Percentiles rank a stretch among this genome's conserved stretches.
These are phyloP conservation scores for Yarrowia sp. DNA, from an alignment of 805 yeast genomes.

Conservation along the genomic window DNA sequence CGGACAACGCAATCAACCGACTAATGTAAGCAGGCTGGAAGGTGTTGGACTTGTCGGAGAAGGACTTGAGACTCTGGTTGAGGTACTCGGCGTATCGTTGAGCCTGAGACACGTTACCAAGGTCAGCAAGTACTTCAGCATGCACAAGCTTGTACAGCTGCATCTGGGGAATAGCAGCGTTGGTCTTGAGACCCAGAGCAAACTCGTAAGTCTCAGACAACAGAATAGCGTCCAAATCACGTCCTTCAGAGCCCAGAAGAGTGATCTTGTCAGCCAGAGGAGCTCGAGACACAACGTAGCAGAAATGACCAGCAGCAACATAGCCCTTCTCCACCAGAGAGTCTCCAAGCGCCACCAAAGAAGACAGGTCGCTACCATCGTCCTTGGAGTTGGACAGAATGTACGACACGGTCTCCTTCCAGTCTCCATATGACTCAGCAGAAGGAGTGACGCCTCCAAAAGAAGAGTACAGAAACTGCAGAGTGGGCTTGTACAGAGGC, in stretches of 20 bases:
- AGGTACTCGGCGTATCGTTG: constrained; percentile 61
- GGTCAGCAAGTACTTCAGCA: constrained; percentile 67
- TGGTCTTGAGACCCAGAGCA: constrained; percentile 42
- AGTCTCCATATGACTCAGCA: neutral
- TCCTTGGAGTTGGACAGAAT: constrained; percentile 26
- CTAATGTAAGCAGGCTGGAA: constrained; percentile 20
- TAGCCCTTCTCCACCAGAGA: constrained; percentile 42
- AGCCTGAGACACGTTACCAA: constrained; percentile 57
- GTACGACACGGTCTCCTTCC: constrained; percentile 29
- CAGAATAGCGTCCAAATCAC: constrained; percentile 49
- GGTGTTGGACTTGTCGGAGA: constrained; percentile 28
- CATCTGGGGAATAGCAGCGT: constrained; percentile 46
- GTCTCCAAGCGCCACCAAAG: constrained; percentile 41
- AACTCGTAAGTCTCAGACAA: constrained; percentile 73
- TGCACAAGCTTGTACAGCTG: constrained; percentile 62
- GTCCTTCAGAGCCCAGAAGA: constrained; percentile 32
- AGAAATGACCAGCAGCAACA: constrained; percentile 44
- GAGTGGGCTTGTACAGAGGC: constrained; percentile 41
- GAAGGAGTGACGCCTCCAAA: constrained; percentile 49
- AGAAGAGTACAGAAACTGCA: constrained; percentile 60
- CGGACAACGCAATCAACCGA: constrained; percentile 1
- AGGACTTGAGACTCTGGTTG: constrained; percentile 41
- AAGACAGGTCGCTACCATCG: constrained; percentile 28
- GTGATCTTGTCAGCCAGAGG: constrained; percentile 28
- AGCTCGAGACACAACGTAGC: constrained; percentile 38